Evolutionary conservation across 1,284 basidiomycete species (phyloP).

Genomic region (Ustilago trichophora): DNA sequence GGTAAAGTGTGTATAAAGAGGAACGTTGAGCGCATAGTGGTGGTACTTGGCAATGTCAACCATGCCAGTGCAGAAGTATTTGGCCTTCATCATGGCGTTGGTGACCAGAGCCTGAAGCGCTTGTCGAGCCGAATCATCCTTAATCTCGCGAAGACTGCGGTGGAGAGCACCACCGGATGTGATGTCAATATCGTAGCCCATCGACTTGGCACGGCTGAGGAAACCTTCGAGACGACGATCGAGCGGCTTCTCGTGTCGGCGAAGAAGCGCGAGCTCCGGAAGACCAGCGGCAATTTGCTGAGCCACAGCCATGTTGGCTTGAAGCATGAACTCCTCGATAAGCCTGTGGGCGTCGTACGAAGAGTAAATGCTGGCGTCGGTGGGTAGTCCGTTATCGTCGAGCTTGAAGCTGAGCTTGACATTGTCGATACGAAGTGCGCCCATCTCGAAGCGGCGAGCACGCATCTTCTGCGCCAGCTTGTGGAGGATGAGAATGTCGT

Average conservation of each 20-base stretch:
- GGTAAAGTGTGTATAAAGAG: conserved; percentile 97
- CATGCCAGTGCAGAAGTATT: conserved; percentile 99
- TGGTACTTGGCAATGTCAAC: conserved; percentile 97
- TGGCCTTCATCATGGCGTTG: conserved; percentile 89
- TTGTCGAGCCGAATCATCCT: conserved; percentile 71
- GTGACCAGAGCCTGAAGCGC: conserved; percentile 82
- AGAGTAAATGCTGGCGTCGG: conserved; percentile 78
- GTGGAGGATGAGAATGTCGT: conserved; percentile 79
- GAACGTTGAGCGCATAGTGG: conserved; percentile 89
- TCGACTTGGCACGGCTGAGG: conserved; percentile 70
- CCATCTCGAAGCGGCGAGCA: conserved; percentile 78
- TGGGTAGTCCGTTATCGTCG: conserved; percentile 82
- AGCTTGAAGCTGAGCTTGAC: conserved; percentile 80
- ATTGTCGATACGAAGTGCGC: conserved; percentile 80
- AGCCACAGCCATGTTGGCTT: conserved; percentile 88
- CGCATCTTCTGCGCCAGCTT: conserved; percentile 76
- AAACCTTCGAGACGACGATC: conserved; percentile 72
- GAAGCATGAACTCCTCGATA: conserved; percentile 96
- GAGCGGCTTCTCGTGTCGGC: conserved; percentile 90
- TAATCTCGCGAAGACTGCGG: conserved; percentile 79
- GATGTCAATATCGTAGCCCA: conserved; percentile 83
- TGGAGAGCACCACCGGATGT: conserved; percentile 83
- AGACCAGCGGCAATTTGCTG: conserved; percentile 91
- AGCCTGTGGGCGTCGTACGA: conserved; percentile 79
- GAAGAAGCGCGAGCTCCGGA: conserved; percentile 91